phyloP scores from a whole-genome alignment of 441 rosid genomes.

The Geranium incanum region DNA sequence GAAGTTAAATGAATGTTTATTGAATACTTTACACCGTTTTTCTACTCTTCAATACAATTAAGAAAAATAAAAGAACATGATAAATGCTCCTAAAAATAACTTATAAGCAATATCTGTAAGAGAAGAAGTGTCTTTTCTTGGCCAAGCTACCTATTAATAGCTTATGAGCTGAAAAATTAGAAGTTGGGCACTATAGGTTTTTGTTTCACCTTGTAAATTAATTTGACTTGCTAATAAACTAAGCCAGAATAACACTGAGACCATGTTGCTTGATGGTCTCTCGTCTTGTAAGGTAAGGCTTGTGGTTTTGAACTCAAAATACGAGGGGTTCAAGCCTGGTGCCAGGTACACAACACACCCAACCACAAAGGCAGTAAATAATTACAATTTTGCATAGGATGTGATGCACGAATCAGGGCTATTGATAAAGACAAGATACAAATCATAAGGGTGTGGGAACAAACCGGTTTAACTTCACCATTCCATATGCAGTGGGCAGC shows the following conservation, averaged over 20 bases:
- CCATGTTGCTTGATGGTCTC: not conserved
- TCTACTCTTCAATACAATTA: not conserved
- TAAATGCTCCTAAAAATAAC: too few species aligned
- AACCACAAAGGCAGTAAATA: not conserved
- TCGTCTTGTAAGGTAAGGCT: not conserved
- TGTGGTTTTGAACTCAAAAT: not conserved
- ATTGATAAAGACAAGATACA: not conserved
- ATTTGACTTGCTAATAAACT: not conserved
- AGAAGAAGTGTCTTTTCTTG: too few species aligned
- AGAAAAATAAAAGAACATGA: too few species aligned
- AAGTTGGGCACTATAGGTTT: too few species aligned
- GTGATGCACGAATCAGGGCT: not conserved
- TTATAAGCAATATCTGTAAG: too few species aligned
- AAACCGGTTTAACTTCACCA: slow-evolving; percentile 80
- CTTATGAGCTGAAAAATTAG: too few species aligned
- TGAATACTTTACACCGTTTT: not conserved
- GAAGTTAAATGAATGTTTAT: not conserved
- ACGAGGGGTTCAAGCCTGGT: not conserved
- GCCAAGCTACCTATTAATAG: too few species aligned
- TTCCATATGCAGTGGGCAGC: slow-evolving; percentile 84
- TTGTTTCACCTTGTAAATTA: too few species aligned
- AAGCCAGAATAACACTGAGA: not conserved
- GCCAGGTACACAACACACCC: not conserved
- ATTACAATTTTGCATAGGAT: not conserved
- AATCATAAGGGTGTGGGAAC: slow-evolving; percentile 21